A percentile compares a stretch with the other conserved stretches of the same genome.
These are phyloP conservation scores for Henckelia pumila DNA, from an alignment of 257 asterid species.

Conservation along the genomic window DNA sequence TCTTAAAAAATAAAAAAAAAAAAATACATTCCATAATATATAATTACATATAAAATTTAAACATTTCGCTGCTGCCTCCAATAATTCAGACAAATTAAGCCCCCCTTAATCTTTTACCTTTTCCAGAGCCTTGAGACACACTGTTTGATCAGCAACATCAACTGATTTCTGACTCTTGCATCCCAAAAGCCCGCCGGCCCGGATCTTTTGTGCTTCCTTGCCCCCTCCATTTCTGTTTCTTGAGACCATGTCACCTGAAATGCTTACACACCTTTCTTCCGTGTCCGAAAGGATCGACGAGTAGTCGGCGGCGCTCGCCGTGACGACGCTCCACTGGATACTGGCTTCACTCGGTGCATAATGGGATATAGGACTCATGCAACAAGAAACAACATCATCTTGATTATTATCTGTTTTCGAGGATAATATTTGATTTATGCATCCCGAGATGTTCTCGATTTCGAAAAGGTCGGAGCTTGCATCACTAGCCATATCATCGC, in stretches of 20 bases:
- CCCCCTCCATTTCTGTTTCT: constrained; percentile 9
- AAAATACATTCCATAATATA: not conserved
- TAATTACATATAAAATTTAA: not conserved
- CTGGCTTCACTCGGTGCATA: constrained; percentile 63
- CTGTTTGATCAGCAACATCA: constrained; percentile 34
- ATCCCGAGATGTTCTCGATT: constrained; percentile 62
- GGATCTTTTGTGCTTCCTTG: constrained; percentile 31
- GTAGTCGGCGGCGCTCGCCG: constrained; percentile 53
- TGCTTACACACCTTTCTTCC: constrained; percentile 30
- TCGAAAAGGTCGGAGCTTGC: constrained; percentile 87
- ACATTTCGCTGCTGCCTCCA: not conserved
- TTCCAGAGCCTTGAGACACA: not conserved
- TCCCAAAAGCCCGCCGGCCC: constrained; percentile 41
- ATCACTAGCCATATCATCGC: constrained; percentile 74
- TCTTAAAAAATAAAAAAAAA: too few species aligned
- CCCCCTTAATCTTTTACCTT: not conserved
- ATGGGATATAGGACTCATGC: constrained; percentile 43
- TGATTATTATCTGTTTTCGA: constrained; percentile 13
- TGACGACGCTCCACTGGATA: constrained; percentile 55
- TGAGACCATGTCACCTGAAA: constrained; percentile 13
- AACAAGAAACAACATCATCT: constrained; percentile 33
- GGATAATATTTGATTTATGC: constrained; percentile 22
- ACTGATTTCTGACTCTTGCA: constrained; percentile 49
- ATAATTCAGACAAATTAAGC: not conserved
- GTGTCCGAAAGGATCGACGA: constrained; percentile 40